phyloP scores from a whole-genome alignment of 2,329 filamentous ascomycete species.

The Fusarium tjaetaba region DNA sequence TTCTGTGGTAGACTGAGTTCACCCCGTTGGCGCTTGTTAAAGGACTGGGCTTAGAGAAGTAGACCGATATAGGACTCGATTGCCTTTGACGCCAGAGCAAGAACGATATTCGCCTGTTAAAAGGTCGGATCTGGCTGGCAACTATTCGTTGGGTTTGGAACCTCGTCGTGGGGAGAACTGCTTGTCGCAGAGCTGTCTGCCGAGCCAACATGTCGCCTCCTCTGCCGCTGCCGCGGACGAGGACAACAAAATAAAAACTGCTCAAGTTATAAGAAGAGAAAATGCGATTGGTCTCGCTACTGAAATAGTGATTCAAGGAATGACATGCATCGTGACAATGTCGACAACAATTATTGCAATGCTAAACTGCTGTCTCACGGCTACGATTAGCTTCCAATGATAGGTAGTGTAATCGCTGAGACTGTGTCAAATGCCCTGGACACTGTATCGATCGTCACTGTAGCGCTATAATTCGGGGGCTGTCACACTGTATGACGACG shows the following conservation, averaged over 20 bases:
- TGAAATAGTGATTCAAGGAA: conserved; percentile 12
- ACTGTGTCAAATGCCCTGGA: neutral
- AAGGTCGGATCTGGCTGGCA: conserved; percentile 32
- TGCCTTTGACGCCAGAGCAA: conserved; percentile 47
- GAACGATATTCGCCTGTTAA: conserved; percentile 46
- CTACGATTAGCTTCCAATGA: neutral
- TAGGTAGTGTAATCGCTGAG: neutral
- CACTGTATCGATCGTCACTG: neutral
- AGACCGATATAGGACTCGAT: conserved; percentile 44
- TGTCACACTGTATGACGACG: conserved; percentile 44
- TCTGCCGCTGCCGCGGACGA: neutral
- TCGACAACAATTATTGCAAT: conserved; percentile 12
- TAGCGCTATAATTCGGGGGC: no score
- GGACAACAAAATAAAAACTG: neutral
- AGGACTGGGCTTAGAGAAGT: conserved; percentile 43
- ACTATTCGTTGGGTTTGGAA: conserved; percentile 35
- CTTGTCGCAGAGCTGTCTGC: conserved; percentile 37
- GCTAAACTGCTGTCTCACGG: conserved; percentile 7
- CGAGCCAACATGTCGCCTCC: conserved; percentile 40
- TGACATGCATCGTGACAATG: conserved; percentile 34
- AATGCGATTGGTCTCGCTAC: conserved; percentile 4
- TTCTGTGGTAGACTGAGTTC: neutral
- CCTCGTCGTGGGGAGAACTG: conserved; percentile 25
- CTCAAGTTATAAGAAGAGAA: neutral
- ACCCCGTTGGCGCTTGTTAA: neutral